Conservation (phyloP, 2,329 filamentous ascomycete species). For the Aspergillus floridensis region DNA sequence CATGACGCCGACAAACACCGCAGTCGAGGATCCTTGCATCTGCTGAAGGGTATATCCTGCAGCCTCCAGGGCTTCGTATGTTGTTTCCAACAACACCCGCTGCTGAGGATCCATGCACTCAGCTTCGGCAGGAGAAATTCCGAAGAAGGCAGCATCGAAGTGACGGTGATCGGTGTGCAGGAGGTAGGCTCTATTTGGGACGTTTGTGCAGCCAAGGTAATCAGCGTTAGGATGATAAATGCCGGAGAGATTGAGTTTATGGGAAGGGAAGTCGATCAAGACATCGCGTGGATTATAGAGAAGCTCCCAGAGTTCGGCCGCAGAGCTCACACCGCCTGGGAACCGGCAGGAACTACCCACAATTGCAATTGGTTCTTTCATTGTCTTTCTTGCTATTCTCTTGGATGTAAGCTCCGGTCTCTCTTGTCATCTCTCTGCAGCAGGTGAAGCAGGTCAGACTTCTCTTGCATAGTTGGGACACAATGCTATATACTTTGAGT, state of each 20-base stretch:
- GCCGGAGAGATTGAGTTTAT: background rate
- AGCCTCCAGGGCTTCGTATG: slow-evolving; percentile 9
- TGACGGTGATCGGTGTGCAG: background rate
- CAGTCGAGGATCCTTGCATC: background rate
- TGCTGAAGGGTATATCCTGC: slow-evolving; percentile 3
- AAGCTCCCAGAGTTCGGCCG: slow-evolving; percentile 12
- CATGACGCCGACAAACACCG: slow-evolving; percentile 11
- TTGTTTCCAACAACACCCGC: slow-evolving; percentile 9
- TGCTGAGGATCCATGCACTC: slow-evolving; percentile 16
- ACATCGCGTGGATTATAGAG: slow-evolving; percentile 4
- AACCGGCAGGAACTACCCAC: slow-evolving; percentile 13
- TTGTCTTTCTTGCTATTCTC: background rate
- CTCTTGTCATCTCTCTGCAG: too few relatives aligned
- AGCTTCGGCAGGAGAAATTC: slow-evolving; percentile 5
- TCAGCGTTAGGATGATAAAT: slow-evolving; percentile 8
- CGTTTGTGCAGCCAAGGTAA: slow-evolving; percentile 4
- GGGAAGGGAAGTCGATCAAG: background rate
- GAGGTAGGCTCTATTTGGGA: background rate
- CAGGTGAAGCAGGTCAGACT: too few relatives aligned
- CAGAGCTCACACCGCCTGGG: slow-evolving; percentile 4
- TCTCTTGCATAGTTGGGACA: too few relatives aligned
- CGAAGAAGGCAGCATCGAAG: slow-evolving; percentile 15
- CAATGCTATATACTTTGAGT: too few relatives aligned
- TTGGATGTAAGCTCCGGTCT: too few relatives aligned
- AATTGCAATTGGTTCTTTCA: slow-evolving; percentile 14